Percentiles rank a stretch among this genome's conserved stretches.
These are phyloP conservation scores for Globisporangium sylvaticum DNA, from an alignment of 352 stramenopile genomes.

Conservation along the genomic window DNA sequence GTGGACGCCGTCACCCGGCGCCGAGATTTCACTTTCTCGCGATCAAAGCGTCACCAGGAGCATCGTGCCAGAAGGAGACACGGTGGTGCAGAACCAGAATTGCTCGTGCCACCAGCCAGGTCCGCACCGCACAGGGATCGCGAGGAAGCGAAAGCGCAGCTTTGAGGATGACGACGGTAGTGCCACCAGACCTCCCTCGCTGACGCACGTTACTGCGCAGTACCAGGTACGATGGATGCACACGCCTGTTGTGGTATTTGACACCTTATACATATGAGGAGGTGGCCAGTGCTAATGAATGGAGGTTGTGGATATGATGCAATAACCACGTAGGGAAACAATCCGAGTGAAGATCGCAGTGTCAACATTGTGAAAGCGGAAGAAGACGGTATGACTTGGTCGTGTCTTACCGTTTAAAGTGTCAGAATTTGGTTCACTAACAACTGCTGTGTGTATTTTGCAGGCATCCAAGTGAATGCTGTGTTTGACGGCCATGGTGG, in stretches of 20 bases:
- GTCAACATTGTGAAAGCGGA: slow-evolving; percentile 40
- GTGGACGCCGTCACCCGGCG: slow-evolving; percentile 39
- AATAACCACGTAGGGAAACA: slow-evolving; percentile 33
- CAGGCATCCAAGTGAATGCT: slow-evolving; percentile 45
- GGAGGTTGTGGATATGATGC: not conserved
- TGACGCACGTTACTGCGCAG: slow-evolving; percentile 45
- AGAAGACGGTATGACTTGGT: slow-evolving; percentile 22
- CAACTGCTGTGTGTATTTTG: not conserved
- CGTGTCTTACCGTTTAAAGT: not conserved
- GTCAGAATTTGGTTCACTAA: not conserved
- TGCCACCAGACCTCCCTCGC: slow-evolving; percentile 3
- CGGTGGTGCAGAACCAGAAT: slow-evolving; percentile 2
- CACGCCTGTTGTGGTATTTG: too few species aligned
- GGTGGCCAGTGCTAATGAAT: too few species aligned
- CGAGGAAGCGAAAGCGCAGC: slow-evolving; percentile 10
- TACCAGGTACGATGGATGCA: slow-evolving; percentile 38
- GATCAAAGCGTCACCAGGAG: slow-evolving; percentile 9
- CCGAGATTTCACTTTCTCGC: slow-evolving; percentile 21
- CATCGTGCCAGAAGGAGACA: not conserved
- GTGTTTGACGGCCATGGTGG: slow-evolving; percentile 73
- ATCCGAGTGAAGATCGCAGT: slow-evolving; percentile 64
- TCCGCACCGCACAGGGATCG: not conserved
- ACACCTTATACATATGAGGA: not conserved
- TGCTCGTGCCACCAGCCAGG: slow-evolving; percentile 19
- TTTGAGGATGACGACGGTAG: slow-evolving; percentile 14